Evolutionary conservation across 2,329 filamentous ascomycete genomes (phyloP), one percentile per base, ranked within the genome.

Genomic region (Graphilbum fragrans): DNA sequence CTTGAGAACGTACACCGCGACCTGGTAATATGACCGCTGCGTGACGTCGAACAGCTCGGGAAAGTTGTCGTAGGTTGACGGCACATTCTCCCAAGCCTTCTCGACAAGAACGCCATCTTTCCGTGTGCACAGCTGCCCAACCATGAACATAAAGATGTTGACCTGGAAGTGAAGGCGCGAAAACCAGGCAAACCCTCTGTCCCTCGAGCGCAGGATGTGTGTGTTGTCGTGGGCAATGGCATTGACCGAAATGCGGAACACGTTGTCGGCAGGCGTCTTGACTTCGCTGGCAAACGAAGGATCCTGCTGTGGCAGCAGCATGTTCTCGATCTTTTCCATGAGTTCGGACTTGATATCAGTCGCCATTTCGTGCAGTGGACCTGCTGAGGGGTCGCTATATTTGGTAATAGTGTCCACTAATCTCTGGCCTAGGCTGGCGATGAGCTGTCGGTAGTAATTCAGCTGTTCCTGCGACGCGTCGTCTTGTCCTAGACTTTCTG

Each of bases 101-200:
- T 76, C 71, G 9, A 73, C 66, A 10, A 77, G 57, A 4, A 52
- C 55, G 9, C 74, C 73, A 2, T 59, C 60, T 1, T 61, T 63
- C 31, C 69, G 66, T 25, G 65, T 60, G 46, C 63, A 66, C 12
- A 78, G 63, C 50, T 75, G 69, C 5, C 69, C 69, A 0, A 67
- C 66, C 53, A 75, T 62, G 51, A 72, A 74, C 31, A 68, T 58
- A 45, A 77, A 70, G 20, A 76, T 58, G 42, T 74, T 73, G 37
- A 70, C 55, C 49, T 76, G 72, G 53, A 77, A 74, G 49, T 74
- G 67, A 20, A 61, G 56, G 45, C 65, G 64, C 52, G 67, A 60
- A 48, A 69, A 75, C 74, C 74, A 78, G 11, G 69, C 50, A 51
- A 75, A 77, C 2, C 69, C 67, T 1, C 58, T 61, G 20, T 63